Base-by-base conservation (phyloP, 2,329 filamentous ascomycete genomes). In the Endocalyx cinctus region DNA sequence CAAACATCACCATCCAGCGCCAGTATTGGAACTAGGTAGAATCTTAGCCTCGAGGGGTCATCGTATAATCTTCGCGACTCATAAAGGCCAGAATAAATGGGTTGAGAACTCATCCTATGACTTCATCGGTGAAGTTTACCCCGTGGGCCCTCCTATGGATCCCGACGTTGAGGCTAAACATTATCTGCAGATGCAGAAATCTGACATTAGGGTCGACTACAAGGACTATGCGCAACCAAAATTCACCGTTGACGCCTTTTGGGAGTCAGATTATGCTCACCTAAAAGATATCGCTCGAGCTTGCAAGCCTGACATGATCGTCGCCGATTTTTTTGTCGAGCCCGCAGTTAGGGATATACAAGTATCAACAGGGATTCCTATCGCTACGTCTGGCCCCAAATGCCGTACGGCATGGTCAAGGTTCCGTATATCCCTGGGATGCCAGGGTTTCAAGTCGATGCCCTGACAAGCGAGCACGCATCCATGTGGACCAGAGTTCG, bases 281-380 rank as follows among this genome's bases (percentile, higher is more conserved):
- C 41, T 56, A 6, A 47, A 51, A 19, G 33, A 33, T 5, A 46
- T 59, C 13, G 43, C 33, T 38, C 31, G 39, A 5, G 41, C 35
- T 2, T 53, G 45, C 2, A 43, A 47, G 10, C 64, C 64, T 0
- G 55, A 60, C 40, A 54, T 67, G 33, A 62, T 68, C 16, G 35
- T 69, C 3, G 59, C 62, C 0, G 64, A 69, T 33, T 68, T 64
- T 50, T 64, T 67, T 25, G 61, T 60, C 17, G 63, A 68, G 6
- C 54, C 57, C 4, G 63, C 61, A 0, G 60, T 54, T 3, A 47
- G 55, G 28, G 66, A 69, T 34, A 63, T 68, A 29, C 51, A 57
- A 5, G 36, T 46, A 13, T 50, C 67, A 41, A 57, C 57, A 20
- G 43, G 47, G 11, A 37, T 67, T 4, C 63, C 63, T 3, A 45